phyloP scores from a whole-genome alignment of 768 basidiomycete species.

The Amyloporia xantha region DNA sequence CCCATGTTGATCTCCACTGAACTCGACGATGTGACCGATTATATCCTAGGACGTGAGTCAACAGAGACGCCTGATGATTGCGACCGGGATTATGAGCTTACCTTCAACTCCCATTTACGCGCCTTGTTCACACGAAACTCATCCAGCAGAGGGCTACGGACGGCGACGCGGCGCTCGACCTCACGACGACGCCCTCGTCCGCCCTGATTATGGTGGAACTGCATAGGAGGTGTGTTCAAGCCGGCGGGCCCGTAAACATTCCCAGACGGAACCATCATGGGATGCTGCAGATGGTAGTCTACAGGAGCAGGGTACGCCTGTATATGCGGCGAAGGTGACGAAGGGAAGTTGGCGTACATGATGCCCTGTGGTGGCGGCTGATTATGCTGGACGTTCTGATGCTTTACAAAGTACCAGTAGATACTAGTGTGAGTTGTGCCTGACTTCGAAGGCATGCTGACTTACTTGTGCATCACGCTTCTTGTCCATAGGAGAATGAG shows the following conservation, averaged over 20 bases:
- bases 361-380: slow-evolving; percentile 32
- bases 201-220: slow-evolving; percentile 21
- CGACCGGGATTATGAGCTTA: slow-evolving; percentile 26
- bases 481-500: slow-evolving; percentile 57
- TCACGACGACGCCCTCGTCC: slow-evolving; percentile 44
- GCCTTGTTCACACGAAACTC: slow-evolving; percentile 80
- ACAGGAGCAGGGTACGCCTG: slow-evolving; percentile 38
- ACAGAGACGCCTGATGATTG: neutral
- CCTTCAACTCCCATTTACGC: slow-evolving; percentile 76
- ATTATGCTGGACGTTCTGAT: neutral
- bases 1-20: slow-evolving; percentile 93
- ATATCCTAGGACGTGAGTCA: slow-evolving; percentile 56
- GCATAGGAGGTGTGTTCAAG: slow-evolving; percentile 15
- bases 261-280: slow-evolving; percentile 38
- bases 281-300: slow-evolving; percentile 44
- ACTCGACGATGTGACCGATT: slow-evolving; percentile 79
- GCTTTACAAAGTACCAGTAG: neutral
- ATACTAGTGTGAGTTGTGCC: too few species aligned
- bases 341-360: slow-evolving; percentile 35
- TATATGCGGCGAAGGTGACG: slow-evolving; percentile 36
- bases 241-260: slow-evolving; percentile 39
- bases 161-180: slow-evolving; percentile 21
- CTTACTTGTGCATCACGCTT: slow-evolving; percentile 52
- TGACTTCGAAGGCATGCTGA: too few species aligned
- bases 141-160: slow-evolving; percentile 72